These are phyloP conservation scores for Fusarium sp. DNA, from an alignment of 2,329 filamentous ascomycete species.

Conservation along the genomic window DNA sequence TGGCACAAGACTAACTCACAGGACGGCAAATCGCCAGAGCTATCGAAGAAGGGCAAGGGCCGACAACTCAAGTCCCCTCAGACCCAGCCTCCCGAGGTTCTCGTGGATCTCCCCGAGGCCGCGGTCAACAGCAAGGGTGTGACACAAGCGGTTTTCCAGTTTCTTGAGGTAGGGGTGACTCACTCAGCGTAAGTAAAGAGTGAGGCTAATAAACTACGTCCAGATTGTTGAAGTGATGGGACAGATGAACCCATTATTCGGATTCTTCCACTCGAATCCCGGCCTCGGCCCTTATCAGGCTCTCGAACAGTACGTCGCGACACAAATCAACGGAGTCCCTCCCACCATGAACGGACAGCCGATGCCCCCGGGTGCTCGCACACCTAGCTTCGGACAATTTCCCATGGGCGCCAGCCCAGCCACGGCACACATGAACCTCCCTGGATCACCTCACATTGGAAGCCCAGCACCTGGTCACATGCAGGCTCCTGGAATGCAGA, in stretches of 20 bases:
- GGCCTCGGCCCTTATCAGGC: constrained; percentile 67
- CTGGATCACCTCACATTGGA: constrained; percentile 70
- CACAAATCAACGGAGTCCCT: constrained; percentile 56
- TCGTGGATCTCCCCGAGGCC: constrained; percentile 69
- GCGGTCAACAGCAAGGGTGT: constrained; percentile 70
- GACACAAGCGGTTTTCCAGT: constrained; percentile 71
- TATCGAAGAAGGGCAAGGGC: constrained; percentile 74
- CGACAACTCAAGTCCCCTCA: constrained; percentile 70
- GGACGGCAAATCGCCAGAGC: constrained; percentile 72
- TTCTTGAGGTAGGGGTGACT: constrained; percentile 67
- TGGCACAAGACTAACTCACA: constrained; percentile 70
- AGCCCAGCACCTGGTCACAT: constrained; percentile 73
- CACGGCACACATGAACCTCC: constrained; percentile 69
- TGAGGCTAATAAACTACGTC: constrained; percentile 37
- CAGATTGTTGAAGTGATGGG: constrained; percentile 75
- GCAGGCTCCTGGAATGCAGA: constrained; percentile 74
- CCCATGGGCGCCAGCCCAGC: constrained; percentile 71
- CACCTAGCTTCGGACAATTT: constrained; percentile 68
- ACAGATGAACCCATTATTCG: constrained; percentile 74
- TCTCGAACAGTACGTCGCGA: constrained; percentile 69
- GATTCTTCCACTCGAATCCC: constrained; percentile 66
- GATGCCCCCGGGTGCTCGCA: constrained; percentile 63
- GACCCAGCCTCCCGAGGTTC: constrained; percentile 67
- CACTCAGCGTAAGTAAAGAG: constrained; percentile 31
- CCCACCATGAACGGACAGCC: constrained; percentile 62